Conservation (phyloP, 805 yeast species). For the Martiniozyma abietophila region DNA sequence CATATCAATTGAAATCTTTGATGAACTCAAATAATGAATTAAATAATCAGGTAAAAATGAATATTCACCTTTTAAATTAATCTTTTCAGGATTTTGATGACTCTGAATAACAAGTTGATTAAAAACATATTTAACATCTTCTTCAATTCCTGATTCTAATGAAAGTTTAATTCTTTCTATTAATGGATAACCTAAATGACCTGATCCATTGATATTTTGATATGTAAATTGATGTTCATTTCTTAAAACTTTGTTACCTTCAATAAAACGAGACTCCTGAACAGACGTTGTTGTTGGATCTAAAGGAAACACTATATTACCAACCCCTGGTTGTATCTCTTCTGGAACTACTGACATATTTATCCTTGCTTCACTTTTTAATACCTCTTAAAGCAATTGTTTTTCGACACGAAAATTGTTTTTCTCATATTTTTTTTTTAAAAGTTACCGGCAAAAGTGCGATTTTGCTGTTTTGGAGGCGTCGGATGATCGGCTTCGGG, state of each 20-base stretch:
- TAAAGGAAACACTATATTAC: slow-evolving; percentile 22
- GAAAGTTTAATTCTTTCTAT: slow-evolving; percentile 66
- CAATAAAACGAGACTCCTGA: slow-evolving; percentile 26
- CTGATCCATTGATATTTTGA: slow-evolving; percentile 26
- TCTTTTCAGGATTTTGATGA: slow-evolving; percentile 29
- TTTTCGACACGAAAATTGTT: no score
- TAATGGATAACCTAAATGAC: slow-evolving; percentile 49
- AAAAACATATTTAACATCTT: slow-evolving; percentile 68
- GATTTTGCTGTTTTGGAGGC: no score
- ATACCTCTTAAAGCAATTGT: no score
- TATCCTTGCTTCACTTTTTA: no score
- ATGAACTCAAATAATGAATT: slow-evolving; percentile 15
- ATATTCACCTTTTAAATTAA: slow-evolving; percentile 32
- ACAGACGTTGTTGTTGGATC: slow-evolving; percentile 25
- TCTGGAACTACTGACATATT: no score
- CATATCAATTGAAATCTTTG: slow-evolving; percentile 20
- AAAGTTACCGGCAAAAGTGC: no score
- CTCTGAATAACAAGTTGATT: slow-evolving; percentile 41
- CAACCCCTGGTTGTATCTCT: no score
- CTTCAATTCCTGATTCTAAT: slow-evolving; percentile 49
- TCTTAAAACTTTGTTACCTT: slow-evolving; percentile 22
- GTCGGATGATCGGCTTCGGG: no score
- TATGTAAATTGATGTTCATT: slow-evolving; percentile 25
- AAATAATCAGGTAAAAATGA: slow-evolving; percentile 32
- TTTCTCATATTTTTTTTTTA: no score